These are phyloP conservation scores for Hyphopichia pseudoburtonii DNA, from an alignment of 1,139 yeast species.

Conservation along the genomic window DNA sequence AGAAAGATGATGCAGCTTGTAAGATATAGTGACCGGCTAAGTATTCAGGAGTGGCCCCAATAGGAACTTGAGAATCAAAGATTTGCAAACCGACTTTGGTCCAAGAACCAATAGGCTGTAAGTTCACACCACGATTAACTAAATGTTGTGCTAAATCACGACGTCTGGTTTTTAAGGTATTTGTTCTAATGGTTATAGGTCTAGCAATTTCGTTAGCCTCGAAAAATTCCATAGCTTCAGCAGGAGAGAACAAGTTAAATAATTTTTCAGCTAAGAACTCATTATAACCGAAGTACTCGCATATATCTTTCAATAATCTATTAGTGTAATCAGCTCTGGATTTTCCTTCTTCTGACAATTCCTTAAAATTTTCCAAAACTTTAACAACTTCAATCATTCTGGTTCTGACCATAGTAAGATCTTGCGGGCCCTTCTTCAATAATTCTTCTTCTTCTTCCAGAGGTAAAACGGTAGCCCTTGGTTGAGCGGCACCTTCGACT, in stretches of 20 bases:
- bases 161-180: constrained; percentile 90
- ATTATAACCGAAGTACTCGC: constrained; percentile 96
- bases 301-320: constrained; percentile 78
- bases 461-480: constrained; percentile 71
- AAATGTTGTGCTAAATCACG: constrained; percentile 94
- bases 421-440: constrained; percentile 57
- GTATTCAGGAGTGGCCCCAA: constrained; percentile 99
- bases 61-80: constrained; percentile 97
- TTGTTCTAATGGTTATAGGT: constrained; percentile 95
- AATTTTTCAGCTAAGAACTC: constrained; percentile 90
- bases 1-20: constrained; percentile 97
- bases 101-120: constrained; percentile 98
- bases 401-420: constrained; percentile 80
- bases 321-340: constrained; percentile 79
- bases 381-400: constrained; percentile 94
- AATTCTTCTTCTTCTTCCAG: constrained; percentile 57
- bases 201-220: constrained; percentile 98
- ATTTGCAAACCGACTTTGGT: constrained; percentile 96
- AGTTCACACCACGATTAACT: constrained; percentile 94
- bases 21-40: constrained; percentile 96
- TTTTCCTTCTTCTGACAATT: constrained; percentile 79
- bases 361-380: constrained; percentile 90
- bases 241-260: constrained; percentile 85
- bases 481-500: constrained; percentile 60
- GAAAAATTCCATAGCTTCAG: constrained; percentile 96